These are phyloP conservation scores for Aspergillus floridensis DNA, from an alignment of 2,329 filamentous ascomycete species.

Conservation along the genomic window DNA sequence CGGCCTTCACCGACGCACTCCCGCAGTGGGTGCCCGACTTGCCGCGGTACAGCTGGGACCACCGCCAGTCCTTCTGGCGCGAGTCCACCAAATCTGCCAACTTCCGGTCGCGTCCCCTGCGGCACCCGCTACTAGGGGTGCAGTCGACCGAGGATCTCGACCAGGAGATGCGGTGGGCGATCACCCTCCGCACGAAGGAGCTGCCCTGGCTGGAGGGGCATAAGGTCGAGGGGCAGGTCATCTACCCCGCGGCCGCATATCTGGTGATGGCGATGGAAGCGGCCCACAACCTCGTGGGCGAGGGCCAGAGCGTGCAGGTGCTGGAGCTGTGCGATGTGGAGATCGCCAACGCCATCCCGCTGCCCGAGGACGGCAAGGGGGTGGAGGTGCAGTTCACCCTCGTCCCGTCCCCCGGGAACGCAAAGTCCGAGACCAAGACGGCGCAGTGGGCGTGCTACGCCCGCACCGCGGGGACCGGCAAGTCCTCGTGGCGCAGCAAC, in stretches of 20 bases:
- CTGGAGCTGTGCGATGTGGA: not conserved
- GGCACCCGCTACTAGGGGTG: constrained; percentile 4
- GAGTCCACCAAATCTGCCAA: not conserved
- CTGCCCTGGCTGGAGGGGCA: constrained; percentile 27
- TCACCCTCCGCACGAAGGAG: constrained; percentile 17
- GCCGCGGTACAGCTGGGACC: constrained; percentile 6
- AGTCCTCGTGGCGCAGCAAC: not conserved
- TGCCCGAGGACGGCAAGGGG: not conserved
- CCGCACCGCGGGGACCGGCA: not conserved
- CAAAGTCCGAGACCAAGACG: not conserved
- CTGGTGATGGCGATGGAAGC: constrained; percentile 14
- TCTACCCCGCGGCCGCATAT: constrained; percentile 27
- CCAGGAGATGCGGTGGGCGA: constrained; percentile 15
- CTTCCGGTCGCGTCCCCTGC: not conserved
- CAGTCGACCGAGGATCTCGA: constrained; percentile 6
- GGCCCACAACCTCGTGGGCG: not conserved
- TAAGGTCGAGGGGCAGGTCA: constrained; percentile 18
- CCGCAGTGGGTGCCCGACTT: not conserved
- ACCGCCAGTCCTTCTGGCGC: not conserved
- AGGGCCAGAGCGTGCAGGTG: not conserved
- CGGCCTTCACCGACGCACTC: not conserved
- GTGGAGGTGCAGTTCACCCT: not conserved
- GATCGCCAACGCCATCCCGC: not conserved
- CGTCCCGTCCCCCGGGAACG: not conserved
- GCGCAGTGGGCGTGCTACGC: not conserved